Evolutionary conservation across 2,329 filamentous ascomycete genomes (phyloP), one percentile per base, ranked within the genome.

Genomic region (Aspergillus chevalieri): DNA sequence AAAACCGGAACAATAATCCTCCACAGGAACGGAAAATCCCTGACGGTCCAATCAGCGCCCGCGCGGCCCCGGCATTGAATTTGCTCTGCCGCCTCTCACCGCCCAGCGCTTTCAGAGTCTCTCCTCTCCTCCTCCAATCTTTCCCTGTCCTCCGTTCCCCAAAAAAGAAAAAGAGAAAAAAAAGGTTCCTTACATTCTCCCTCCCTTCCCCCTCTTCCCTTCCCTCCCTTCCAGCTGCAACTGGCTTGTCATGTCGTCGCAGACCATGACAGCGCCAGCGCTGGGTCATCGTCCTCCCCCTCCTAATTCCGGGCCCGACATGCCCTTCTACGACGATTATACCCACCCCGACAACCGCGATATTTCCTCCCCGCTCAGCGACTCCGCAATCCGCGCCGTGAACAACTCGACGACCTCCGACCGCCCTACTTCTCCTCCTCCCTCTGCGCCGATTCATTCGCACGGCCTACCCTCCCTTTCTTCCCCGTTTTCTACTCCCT

Each of bases 241-340:
- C 46, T 57, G 63, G 64, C 62, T 61, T 69, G 66, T 66, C 67
- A 71, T 72, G 70, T 72, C 69, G 66, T 72, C 69, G 65, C 69
- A 71, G 68, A 71, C 69, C 67, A 71, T 73, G 70, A 71, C 69
- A 64, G 69, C 70, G 68, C 69, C 70, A 66, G 66, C 69, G 61
- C 64, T 73, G 68, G 68, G 70, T 62, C 70, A 70, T 69, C 65
- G 65, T 59, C 70, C 70, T 59, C 70, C 70, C 26, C 26, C 38
- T 61, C 67, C 66, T 57, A 69, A 73, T 61, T 59, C 69, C 60
- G 69, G 67, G 53, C 62, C 65, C 53, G 65, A 70, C 54, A 66
- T 65, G 65, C 66, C 69, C 52, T 51, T 67, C 48, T 69, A 68
- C 61, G 68, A 71, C 55, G 59, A 62, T 58, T 55, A 57, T 52